Conservation (phyloP, 169 alveolate genomes). For the Eimeria praecox region DNA sequence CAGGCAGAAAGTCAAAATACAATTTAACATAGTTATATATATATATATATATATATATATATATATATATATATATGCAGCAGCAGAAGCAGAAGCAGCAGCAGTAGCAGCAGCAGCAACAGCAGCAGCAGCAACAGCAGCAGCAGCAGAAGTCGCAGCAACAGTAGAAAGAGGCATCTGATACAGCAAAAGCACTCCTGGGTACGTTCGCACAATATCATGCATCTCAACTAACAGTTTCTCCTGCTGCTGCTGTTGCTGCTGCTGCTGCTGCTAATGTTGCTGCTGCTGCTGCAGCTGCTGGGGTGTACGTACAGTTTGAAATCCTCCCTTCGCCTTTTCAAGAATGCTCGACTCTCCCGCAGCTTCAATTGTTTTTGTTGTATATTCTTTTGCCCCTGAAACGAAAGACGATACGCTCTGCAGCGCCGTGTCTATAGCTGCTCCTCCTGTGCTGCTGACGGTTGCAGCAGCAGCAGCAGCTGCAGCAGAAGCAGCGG, state of each 20-base stretch:
- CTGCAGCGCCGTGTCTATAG: conserved; percentile 35
- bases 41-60: too few relatives aligned
- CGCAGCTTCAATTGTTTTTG: conserved; percentile 60
- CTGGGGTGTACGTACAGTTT: conserved; percentile 63
- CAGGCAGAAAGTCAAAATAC: not conserved
- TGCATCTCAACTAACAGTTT: not conserved
- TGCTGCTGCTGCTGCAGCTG: conserved; percentile 10
- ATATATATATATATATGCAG: not conserved
- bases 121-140: not conserved
- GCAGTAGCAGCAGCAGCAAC: conserved; percentile 13
- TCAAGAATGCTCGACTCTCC: conserved; percentile 63
- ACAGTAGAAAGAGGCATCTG: not conserved
- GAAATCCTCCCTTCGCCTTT: conserved; percentile 74
- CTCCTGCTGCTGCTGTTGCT: conserved; percentile 38
- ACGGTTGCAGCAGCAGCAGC: conserved; percentile 70
- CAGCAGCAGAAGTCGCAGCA: not conserved
- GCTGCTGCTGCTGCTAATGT: conserved; percentile 15
- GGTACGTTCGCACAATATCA: not conserved
- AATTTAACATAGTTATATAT: not conserved
- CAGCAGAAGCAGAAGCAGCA: not conserved
- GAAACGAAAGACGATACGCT: conserved; percentile 66
- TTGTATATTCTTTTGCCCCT: conserved; percentile 76
- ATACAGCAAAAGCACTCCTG: not conserved
- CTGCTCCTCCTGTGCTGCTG: conserved; percentile 72
- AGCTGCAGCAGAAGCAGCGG: conserved; percentile 65